Base-by-base conservation (phyloP, 768 basidiomycete genomes). In the Tricholoma sp. region DNA sequence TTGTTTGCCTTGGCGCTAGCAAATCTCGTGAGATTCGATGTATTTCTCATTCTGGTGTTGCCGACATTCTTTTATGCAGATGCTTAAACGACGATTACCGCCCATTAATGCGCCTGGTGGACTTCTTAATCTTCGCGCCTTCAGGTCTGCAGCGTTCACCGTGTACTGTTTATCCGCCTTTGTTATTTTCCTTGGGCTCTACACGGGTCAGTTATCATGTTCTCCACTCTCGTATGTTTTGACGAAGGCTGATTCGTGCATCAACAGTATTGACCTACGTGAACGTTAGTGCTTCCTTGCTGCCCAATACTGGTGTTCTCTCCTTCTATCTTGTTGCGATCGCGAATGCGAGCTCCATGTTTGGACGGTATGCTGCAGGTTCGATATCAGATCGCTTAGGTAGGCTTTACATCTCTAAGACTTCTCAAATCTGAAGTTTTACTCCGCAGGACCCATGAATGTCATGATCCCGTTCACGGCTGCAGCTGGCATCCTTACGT, bases 321-420 rank as follows among this genome's bases (percentile, higher is more conserved):
- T 70, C 82, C 0, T 83, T 85, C 66, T 90, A 90, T 61, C 72
- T 88, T 11, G 69, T 88, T 10, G 74, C 88, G 0, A 80, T 91
- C 52, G 81, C 83, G 3, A 92, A 92, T 61, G 85, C 80, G 0
- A 74, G 79, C 33, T 86, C 85, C 1, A 71, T 82, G 2, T 71
- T 87, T 28, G 89, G 88, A 5, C 80, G 91, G 11, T 71, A 84
- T 44, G 50, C 68, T 1, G 75, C 77, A 0, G 88, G 88, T 9
- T 51, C 76, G 28, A 49, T 85, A 1, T 78, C 79, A 1, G 88
- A 90, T 68, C 65, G 70, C 17, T 34, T 80, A 20, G 87, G 87
- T 83, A 51, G 18, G 42, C 9, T 7, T 44, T 39, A 11, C 9
- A 37, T n/a, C 13, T 17, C 20, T 29, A 4, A 11, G 2, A 2